Conservation (phyloP, 1,284 basidiomycete genomes). For the Tremellales sp. region DNA sequence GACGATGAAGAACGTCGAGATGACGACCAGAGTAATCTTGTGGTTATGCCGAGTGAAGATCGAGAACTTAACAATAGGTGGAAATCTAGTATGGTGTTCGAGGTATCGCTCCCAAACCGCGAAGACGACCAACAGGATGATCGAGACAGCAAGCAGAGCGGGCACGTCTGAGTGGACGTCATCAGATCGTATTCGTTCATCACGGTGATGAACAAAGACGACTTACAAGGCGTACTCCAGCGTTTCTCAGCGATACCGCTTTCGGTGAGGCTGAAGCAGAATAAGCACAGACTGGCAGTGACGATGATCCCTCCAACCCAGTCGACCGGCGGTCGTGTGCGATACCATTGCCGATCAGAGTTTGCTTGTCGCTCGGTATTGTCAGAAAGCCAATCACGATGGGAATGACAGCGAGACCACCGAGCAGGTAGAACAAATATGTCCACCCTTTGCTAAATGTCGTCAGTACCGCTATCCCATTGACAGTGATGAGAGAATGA, state of each 20-base stretch:
- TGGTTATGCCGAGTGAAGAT: constrained; percentile 20
- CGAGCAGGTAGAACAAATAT: constrained; percentile 32
- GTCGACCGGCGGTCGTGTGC: too few relatives aligned
- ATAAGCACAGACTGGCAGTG: constrained; percentile 21
- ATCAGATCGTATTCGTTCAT: neutral
- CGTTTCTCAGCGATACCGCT: constrained; percentile 15
- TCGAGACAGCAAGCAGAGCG: constrained; percentile 17
- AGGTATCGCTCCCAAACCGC: constrained; percentile 23
- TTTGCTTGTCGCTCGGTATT: constrained; percentile 21
- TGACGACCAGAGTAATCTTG: constrained; percentile 21
- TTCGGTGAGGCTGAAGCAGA: constrained; percentile 24
- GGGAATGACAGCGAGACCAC: constrained; percentile 20
- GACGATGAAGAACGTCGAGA: constrained; percentile 26
- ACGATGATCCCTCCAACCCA: constrained; percentile 27
- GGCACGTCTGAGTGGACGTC: constrained; percentile 12
- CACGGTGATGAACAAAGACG: too few relatives aligned
- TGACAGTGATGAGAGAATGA: neutral
- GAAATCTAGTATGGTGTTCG: constrained; percentile 12
- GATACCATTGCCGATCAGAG: neutral
- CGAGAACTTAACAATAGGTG: constrained; percentile 26
- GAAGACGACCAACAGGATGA: constrained; percentile 20
- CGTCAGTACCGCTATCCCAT: constrained; percentile 1
- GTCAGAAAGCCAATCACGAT: constrained; percentile 23
- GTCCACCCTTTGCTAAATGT: constrained; percentile 15
- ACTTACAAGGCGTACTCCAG: constrained; percentile 18